These are phyloP conservation scores for Kodamaea neixiangensis DNA, from an alignment of 805 yeast species.

Conservation along the genomic window DNA sequence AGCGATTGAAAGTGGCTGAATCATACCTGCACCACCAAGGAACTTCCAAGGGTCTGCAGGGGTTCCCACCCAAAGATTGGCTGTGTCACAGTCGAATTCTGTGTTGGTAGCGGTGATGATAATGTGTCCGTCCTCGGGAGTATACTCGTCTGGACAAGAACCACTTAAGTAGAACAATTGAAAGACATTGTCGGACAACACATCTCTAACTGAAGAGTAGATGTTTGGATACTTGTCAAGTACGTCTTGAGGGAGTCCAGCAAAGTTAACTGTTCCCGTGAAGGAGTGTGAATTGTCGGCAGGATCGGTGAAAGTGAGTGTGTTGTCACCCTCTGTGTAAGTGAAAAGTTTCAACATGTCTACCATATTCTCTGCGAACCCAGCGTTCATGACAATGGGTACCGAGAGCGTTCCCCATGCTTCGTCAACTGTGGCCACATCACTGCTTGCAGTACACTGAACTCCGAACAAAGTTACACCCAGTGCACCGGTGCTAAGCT, in stretches of 20 bases:
- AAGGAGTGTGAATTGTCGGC: not conserved
- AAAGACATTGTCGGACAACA: not conserved
- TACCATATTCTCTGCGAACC: not conserved
- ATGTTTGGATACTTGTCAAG: not conserved
- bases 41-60: not conserved
- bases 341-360: not conserved
- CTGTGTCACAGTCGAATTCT: not conserved
- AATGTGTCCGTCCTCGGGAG: not conserved
- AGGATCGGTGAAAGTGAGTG: not conserved
- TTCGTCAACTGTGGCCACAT: conserved; percentile 12
- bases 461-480: conserved; percentile 7
- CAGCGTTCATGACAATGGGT: not conserved
- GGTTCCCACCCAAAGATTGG: not conserved
- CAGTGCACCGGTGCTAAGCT: conserved; percentile 1
- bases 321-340: not conserved
- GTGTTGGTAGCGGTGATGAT: not conserved
- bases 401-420: conserved; percentile 7
- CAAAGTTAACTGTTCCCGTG: not conserved
- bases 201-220: not conserved
- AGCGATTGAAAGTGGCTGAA: not conserved
- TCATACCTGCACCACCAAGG: not conserved
- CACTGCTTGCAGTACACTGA: conserved; percentile 18
- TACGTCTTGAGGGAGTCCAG: not conserved
- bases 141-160: not conserved
- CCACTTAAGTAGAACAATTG: not conserved